Evolutionary conservation across 2,329 filamentous ascomycete genomes (phyloP), one percentile per base, ranked within the genome.

Genomic region (Biscogniauxia marginata): DNA sequence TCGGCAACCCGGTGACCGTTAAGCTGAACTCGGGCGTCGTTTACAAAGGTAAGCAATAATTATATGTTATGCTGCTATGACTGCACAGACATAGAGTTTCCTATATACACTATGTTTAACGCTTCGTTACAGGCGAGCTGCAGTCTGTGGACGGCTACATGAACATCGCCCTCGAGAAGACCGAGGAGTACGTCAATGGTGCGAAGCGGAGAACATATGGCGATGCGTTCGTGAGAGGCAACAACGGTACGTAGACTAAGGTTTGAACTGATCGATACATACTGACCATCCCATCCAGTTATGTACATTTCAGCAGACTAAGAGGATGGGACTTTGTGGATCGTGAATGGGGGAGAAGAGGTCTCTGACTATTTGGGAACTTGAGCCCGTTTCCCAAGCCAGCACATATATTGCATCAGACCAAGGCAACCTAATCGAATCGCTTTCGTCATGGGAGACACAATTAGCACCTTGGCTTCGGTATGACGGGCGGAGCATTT

Each of bases 101-200:
- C 21, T 50, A 22, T 21, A 43, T 48, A 19, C 11, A 47, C n/a
- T n/a, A n/a, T n/a, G n/a, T n/a, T n/a, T n/a, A n/a, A 22, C 45
- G 23, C 24, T 3, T 9, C 30, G 18, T n/a, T n/a, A n/a, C 61
- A 97, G 93, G 95, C 65, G 92, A 97, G 73, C 83, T 98, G 39
- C 93, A 98, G 73, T 96, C 93, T 0, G 93, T 99, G 50, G 95
- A 99, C 74, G 95, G 95, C 52, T 99, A 98, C 77, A 99, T 99
- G 95, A 99, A 99, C 77, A 97, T 99, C 72, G 93, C 95, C 11
- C 84, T 99, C 24, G 95, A 99, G 75, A 95, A 96, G 77, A 96
- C 92, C 19, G 88, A 91, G 63, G 95, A 99, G 76, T 92, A 88
- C 66, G 89, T 97, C 65, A 89, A 96, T 70, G 93, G 93, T 45